phyloP scores from a whole-genome alignment of 768 basidiomycete genomes.

The Boletus barrowsii region DNA sequence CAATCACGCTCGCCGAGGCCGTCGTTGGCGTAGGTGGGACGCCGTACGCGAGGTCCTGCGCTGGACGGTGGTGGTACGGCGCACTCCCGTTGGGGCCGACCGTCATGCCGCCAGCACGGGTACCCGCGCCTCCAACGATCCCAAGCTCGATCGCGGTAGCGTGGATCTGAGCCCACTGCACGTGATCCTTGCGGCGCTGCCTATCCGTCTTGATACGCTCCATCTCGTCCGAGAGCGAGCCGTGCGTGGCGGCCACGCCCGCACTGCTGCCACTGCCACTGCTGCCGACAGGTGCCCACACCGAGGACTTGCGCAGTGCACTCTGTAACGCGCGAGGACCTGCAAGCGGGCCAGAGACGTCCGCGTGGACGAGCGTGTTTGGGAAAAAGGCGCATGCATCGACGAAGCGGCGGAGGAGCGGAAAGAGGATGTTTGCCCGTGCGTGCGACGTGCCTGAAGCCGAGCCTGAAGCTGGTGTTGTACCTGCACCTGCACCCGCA shows the following conservation, averaged over 20 bases:
- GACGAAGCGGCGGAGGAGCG: conserved; percentile 45
- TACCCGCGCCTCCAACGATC: conserved; percentile 32
- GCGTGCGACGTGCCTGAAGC: not conserved
- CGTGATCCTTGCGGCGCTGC: conserved; percentile 59
- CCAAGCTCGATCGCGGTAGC: conserved; percentile 61
- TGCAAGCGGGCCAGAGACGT: conserved; percentile 51
- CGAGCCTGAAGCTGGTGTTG: conserved; percentile 6
- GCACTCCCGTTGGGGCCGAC: conserved; percentile 20
- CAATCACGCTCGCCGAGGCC: too few relatives aligned
- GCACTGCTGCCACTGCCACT: too few relatives aligned
- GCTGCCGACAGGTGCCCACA: conserved; percentile 42
- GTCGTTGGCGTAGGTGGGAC: conserved; percentile 7
- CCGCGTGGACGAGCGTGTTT: conserved; percentile 48
- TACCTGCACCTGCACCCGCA: conserved; percentile 20
- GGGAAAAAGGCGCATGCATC: conserved; percentile 53
- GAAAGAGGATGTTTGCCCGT: conserved; percentile 9
- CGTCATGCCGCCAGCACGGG: not conserved
- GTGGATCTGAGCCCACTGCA: conserved; percentile 66
- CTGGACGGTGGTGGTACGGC: conserved; percentile 28
- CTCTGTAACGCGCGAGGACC: conserved; percentile 58
- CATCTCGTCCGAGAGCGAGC: conserved; percentile 56
- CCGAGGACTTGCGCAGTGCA: conserved; percentile 54
- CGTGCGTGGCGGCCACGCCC: not conserved
- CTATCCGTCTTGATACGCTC: conserved; percentile 59
- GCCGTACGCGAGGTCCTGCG: conserved; percentile 40